Evolutionary conservation across 2,329 filamentous ascomycete species (phyloP).

Genomic region (Hymenoscyphus occultus): DNA sequence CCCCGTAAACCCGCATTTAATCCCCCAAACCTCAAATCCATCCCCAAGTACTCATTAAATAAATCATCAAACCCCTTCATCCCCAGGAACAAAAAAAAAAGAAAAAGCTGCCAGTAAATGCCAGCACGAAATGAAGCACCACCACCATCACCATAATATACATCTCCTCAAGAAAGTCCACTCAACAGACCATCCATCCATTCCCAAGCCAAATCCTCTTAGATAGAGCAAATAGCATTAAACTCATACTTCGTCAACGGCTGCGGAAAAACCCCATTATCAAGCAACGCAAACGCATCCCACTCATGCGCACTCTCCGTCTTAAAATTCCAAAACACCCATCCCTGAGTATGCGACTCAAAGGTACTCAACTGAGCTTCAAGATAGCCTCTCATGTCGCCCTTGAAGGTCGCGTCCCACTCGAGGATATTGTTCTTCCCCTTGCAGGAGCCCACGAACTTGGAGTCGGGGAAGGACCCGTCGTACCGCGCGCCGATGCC

Average conservation of each 20-base stretch:
- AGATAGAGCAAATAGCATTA: conserved; percentile 26
- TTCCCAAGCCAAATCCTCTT: not conserved
- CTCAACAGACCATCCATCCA: not conserved
- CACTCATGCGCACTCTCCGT: conserved; percentile 52
- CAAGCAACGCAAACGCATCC: conserved; percentile 49
- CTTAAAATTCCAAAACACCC: conserved; percentile 60
- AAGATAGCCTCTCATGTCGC: conserved; percentile 49
- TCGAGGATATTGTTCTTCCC: conserved; percentile 49
- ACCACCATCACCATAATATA: too few species aligned
- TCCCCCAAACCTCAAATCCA: too few species aligned
- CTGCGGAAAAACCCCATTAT: conserved; percentile 50
- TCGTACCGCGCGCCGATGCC: conserved; percentile 57
- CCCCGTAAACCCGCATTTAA: too few species aligned
- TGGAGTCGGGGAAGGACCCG: conserved; percentile 48
- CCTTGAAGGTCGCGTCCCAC: conserved; percentile 42
- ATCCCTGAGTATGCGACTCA: conserved; percentile 50
- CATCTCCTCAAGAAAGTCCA: too few species aligned
- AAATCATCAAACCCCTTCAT: too few species aligned
- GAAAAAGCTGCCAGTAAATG: too few species aligned
- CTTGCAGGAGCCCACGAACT: conserved; percentile 52
- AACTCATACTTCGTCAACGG: conserved; percentile 35
- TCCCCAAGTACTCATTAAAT: too few species aligned
- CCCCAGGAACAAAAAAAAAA: too few species aligned
- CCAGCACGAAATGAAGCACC: too few species aligned
- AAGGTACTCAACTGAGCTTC: conserved; percentile 53